Conservation (phyloP, 108 stramenopile genomes). For the Nannochloropsis salina region DNA sequence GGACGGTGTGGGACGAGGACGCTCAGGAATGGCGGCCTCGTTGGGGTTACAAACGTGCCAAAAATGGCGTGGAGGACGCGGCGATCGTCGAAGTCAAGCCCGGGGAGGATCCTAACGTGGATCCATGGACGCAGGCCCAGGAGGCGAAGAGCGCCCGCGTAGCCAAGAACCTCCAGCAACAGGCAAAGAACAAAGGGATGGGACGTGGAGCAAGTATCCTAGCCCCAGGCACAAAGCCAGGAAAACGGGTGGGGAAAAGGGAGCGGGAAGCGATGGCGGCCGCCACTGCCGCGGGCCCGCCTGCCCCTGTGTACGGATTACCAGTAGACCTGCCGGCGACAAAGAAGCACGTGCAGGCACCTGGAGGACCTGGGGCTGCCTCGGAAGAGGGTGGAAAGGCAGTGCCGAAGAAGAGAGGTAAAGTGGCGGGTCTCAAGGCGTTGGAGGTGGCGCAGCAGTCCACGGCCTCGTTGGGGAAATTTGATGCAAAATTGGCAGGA, state of each 20-base stretch:
- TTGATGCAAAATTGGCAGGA: slow-evolving; percentile 30
- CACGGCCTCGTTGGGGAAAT: slow-evolving; percentile 54
- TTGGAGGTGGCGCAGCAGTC: slow-evolving; percentile 49
- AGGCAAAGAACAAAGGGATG: slow-evolving; percentile 24
- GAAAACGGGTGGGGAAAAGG: slow-evolving; percentile 17
- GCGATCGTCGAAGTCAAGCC: slow-evolving; percentile 56
- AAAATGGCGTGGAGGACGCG: slow-evolving; percentile 49
- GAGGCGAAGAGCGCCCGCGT: slow-evolving; percentile 57
- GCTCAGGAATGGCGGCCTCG: slow-evolving; percentile 54
- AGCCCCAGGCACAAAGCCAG: background rate
- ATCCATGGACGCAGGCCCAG: slow-evolving; percentile 54
- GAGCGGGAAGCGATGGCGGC: background rate
- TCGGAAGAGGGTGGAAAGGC: slow-evolving; percentile 16
- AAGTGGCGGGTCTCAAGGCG: slow-evolving; percentile 32
- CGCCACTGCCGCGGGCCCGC: too few relatives aligned
- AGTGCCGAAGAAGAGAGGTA: slow-evolving; percentile 37
- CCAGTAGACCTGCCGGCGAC: slow-evolving; percentile 42
- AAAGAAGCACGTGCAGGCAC: slow-evolving; percentile 12
- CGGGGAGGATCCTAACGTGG: slow-evolving; percentile 37
- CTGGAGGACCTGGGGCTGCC: background rate
- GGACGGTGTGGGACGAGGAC: slow-evolving; percentile 60
- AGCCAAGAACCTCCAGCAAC: slow-evolving; percentile 52
- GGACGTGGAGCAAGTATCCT: background rate
- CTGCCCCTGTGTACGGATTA: slow-evolving; percentile 41
- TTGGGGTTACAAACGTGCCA: slow-evolving; percentile 57